Evolutionary conservation across 1,139 yeast species (phyloP).

Genomic region (Scheffersomyces quercinus): DNA sequence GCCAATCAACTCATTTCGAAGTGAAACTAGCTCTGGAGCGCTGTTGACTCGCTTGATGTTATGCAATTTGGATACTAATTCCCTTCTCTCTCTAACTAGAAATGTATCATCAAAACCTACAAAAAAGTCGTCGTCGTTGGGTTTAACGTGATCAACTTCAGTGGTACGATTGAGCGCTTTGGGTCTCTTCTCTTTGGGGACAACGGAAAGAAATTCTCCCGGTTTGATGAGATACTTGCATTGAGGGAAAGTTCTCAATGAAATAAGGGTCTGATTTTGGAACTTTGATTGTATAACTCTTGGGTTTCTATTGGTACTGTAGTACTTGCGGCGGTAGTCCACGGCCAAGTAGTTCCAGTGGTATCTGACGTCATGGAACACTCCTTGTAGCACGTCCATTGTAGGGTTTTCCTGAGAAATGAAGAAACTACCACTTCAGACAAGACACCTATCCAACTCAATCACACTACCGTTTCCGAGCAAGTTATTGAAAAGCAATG

Average conservation of each 20-base stretch:
- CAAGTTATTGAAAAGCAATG: too few species aligned
- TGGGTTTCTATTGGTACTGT: conserved; percentile 22
- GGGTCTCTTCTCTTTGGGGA: not conserved
- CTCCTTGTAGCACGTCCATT: not conserved
- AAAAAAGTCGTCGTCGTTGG: not conserved
- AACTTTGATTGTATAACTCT: conserved; percentile 23
- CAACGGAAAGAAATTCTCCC: conserved; percentile 18
- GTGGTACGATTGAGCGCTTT: not conserved
- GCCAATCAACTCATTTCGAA: not conserved
- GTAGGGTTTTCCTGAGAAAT: too few species aligned
- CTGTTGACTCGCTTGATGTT: not conserved
- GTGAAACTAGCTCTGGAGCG: not conserved
- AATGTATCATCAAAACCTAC: not conserved
- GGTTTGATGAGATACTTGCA: conserved; percentile 16
- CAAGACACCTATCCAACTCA: too few species aligned
- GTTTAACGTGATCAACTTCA: not conserved
- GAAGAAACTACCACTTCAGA: too few species aligned
- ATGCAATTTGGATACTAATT: not conserved
- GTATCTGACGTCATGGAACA: conserved; percentile 9
- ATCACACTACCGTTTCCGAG: too few species aligned
- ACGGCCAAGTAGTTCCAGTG: conserved; percentile 11
- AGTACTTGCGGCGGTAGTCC: conserved; percentile 19
- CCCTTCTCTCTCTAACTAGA: not conserved
- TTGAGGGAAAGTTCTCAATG: conserved; percentile 21
- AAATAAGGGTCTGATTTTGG: conserved; percentile 13